Evolutionary conservation across 805 yeast species (phyloP), one percentile per base, ranked within the genome.

Genomic region (Ogataea saltuana): DNA sequence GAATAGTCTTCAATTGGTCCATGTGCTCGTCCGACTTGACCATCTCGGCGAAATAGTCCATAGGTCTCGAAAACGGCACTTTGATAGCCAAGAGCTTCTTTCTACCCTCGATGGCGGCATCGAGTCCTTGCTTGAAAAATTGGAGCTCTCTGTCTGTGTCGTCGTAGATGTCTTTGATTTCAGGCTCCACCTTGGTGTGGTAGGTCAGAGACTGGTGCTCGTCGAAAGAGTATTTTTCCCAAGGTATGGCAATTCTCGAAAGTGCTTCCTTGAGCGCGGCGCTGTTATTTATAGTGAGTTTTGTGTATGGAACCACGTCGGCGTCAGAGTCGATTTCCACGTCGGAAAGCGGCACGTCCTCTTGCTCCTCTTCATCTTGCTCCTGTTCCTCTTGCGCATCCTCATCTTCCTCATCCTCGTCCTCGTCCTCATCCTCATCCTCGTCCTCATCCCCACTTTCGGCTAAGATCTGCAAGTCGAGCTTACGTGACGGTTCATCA

Each of bases 21-120:
- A 93, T 93, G 67, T 93, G 99, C 65, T 88, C 97, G 66, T 93
- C 99, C 42, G 90, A 83, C 71, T 93, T 93, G 47, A 89, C 87
- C 99, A 93, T 93, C 69, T 93, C 99, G 15, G 99, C 99, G 70
- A 93, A 93, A 66, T 88, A 93, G 64, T 93, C 99, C 58, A 79
- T 70, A 27, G 99, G 99, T 65, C 99, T 80, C 21, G 95, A 75
- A 64, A 93, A 93, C 47, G 97, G 88, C 23, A 91, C 81, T 60
- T 83, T 83, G 53, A 86, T 75, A 58, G 81, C 81, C 44, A 81
- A 68, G 31, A 86, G 71, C 42, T 78, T 76, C 35, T 74, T 64
- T 59, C 91, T 82, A 19, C 86, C 96, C 54, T 75, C 78, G 39
- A 75, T 68, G 21, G 86, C 93, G 4, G 97, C 95, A 40, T 79